phyloP scores from a whole-genome alignment of 2,329 filamentous ascomycete genomes.

The Arachnopeziza araneosa region DNA sequence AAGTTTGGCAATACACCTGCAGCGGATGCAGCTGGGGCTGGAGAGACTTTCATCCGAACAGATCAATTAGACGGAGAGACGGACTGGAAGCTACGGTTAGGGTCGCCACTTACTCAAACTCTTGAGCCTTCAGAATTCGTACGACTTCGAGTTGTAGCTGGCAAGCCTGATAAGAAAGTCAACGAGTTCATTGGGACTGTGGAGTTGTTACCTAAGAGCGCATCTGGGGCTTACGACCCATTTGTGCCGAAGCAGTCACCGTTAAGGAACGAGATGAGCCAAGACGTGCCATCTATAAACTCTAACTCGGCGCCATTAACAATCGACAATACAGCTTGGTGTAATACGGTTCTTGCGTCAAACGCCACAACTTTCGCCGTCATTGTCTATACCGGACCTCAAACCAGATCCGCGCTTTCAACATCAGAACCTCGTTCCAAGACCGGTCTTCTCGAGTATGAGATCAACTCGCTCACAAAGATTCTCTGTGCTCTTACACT shows the following conservation, averaged over 20 bases:
- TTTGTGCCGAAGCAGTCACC: constrained; percentile 29
- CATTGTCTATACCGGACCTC: constrained; percentile 88
- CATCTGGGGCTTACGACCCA: constrained; percentile 41
- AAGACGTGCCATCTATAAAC: constrained; percentile 32
- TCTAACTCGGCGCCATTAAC: constrained; percentile 65
- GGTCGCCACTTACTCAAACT: constrained; percentile 79
- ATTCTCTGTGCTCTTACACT: constrained; percentile 89
- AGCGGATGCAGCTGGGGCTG: constrained; percentile 35
- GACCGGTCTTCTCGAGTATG: constrained; percentile 85
- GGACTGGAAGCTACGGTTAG: constrained; percentile 93
- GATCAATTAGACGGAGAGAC: constrained; percentile 97
- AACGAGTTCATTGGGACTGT: constrained; percentile 93
- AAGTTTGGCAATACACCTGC: constrained; percentile 23
- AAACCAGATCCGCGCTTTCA: constrained; percentile 89
- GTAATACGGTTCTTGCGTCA: constrained; percentile 93
- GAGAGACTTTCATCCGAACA: constrained; percentile 94
- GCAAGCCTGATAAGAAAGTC: constrained; percentile 87
- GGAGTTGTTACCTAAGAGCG: constrained; percentile 58
- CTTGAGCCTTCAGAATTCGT: constrained; percentile 68
- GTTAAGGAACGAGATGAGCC: constrained; percentile 25
- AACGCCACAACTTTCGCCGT: constrained; percentile 84
- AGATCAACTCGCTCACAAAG: constrained; percentile 96
- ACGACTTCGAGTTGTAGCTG: constrained; percentile 66
- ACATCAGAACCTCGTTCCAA: constrained; percentile 91
- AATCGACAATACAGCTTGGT: constrained; percentile 98